Evolutionary conservation across 805 yeast genomes (phyloP).

Genomic region (Priceomyces medius): DNA sequence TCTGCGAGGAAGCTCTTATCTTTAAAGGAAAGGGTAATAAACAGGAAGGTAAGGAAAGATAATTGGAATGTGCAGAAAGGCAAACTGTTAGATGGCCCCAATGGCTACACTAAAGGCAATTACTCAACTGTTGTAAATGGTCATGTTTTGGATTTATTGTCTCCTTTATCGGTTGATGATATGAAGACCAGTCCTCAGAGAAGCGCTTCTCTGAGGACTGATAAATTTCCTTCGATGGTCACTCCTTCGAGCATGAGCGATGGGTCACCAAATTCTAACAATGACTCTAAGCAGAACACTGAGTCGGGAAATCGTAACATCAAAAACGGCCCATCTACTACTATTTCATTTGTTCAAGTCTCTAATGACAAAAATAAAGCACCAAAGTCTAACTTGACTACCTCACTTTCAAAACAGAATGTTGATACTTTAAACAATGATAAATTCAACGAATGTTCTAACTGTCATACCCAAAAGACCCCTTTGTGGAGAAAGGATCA

Average conservation of each 20-base stretch:
- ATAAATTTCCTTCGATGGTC: constrained; percentile 9
- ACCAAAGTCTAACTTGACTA: constrained; percentile 21
- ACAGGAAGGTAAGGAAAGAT: constrained; percentile 38
- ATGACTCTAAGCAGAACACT: not conserved
- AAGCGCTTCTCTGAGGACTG: not conserved
- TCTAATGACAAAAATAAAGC: constrained; percentile 5
- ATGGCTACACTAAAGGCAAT: not conserved
- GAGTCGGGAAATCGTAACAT: constrained; percentile 7
- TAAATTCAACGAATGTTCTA: constrained; percentile 46
- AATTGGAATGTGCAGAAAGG: constrained; percentile 24
- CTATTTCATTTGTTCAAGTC: constrained; percentile 16
- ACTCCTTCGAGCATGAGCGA: constrained; percentile 36
- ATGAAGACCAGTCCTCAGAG: constrained; percentile 22
- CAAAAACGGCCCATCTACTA: constrained; percentile 19
- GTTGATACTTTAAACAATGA: constrained; percentile 4
- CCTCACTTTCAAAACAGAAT: constrained; percentile 17
- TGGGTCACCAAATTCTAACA: constrained; percentile 4
- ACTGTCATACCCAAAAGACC: constrained; percentile 59
- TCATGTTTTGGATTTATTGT: constrained; percentile 35
- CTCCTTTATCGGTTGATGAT: constrained; percentile 42
- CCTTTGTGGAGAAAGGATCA: constrained; percentile 65
- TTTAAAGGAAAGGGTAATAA: constrained; percentile 39
- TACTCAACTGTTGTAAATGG: constrained; percentile 1
- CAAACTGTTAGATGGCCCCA: constrained; percentile 6
- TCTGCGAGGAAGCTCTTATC: constrained; percentile 41